Conservation (phyloP, 2,329 filamentous ascomycete species). For the Coccinonectria pachysandricola region DNA sequence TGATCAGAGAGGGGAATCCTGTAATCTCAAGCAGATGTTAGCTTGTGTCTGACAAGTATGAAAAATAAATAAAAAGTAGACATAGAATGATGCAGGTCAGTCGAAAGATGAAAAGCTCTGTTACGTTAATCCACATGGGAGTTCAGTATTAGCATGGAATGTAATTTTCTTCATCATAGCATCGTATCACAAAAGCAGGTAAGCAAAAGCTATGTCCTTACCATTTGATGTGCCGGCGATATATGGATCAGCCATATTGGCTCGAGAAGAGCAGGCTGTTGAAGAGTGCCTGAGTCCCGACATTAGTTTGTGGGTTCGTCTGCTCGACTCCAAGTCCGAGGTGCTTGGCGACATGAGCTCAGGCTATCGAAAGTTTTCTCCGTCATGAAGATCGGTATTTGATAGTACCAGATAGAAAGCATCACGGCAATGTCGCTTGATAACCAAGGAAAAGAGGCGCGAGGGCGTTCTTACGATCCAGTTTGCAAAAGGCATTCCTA, state of each 20-base stretch:
- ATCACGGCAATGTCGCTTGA: conserved; percentile 22
- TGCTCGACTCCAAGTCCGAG: conserved; percentile 4
- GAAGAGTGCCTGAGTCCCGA: neutral
- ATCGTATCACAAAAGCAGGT: conserved; percentile 12
- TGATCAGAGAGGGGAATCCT: too few species aligned
- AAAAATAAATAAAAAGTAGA: conserved; percentile 6
- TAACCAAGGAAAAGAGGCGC: conserved; percentile 1
- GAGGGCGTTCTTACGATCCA: conserved; percentile 6
- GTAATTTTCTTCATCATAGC: conserved; percentile 56
- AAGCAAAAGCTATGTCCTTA: conserved; percentile 18
- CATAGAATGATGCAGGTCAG: conserved; percentile 45
- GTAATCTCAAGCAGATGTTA: conserved; percentile 17
- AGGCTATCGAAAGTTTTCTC: conserved; percentile 25
- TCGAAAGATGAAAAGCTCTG: conserved; percentile 83
- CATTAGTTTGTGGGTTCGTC: too few species aligned
- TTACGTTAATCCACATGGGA: conserved; percentile 55
- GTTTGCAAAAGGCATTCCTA: conserved; percentile 2
- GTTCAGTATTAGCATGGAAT: conserved; percentile 73
- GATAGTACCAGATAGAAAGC: conserved; percentile 33
- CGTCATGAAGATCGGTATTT: conserved; percentile 35
- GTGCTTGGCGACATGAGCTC: conserved; percentile 12
- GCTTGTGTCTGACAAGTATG: conserved; percentile 13
- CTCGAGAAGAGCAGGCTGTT: neutral
- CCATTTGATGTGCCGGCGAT: too few species aligned
- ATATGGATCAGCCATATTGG: too few species aligned